Base-by-base conservation (phyloP, 2,329 filamentous ascomycete species). In the Fusarium anguioides region DNA sequence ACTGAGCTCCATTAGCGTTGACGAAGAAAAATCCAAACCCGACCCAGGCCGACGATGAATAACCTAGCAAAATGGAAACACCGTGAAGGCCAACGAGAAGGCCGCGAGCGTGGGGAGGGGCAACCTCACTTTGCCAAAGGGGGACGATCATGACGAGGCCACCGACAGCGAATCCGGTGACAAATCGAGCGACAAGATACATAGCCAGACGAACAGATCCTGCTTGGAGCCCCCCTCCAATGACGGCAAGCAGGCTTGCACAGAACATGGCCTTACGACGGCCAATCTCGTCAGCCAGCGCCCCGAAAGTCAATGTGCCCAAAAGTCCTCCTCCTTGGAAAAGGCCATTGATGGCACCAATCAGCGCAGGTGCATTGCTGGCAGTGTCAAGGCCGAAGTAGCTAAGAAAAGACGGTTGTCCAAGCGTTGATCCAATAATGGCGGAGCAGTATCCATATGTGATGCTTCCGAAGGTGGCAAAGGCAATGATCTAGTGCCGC, bases 371-470 rank as follows among this genome's bases (percentile, higher is more conserved):
- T 4, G 42, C 51, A 26, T 54, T 54, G 3, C n/a, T 49, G 9
- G 51, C 51, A 5, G 42, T 49, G 6, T 54, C 33, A 5, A 54
- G 51, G 2, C 42, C 42, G 9, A 54, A 49, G 20, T 54, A 54
- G 5, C 31, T n/a, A 2, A 54, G 51, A 10, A 54, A 54, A 1
- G 42, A 54, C 11, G 42, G 42, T 3, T 54, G 42, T 1, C 51
- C 33, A 5, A 54, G 51, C 2, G 51, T 54, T 1, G 42, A 54
- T 1, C 51, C 42, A 3, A 54, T 54, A 33, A 54, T 54, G 17
- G 51, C 33, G 4, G 42, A 54, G 2, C 50, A 54, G 20, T 48
- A 54, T 6, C 50, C 33, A 4, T 54, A 54, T 5, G 50, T 54
- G 3, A 54, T 48, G 1, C 50, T 54, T 6, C 50, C 42, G 18